A percentile compares a stretch with the other conserved stretches of the same genome.
Conservation (phyloP, 1,284 basidiomycete genomes). For the Ganoderma meredithae region DNA sequence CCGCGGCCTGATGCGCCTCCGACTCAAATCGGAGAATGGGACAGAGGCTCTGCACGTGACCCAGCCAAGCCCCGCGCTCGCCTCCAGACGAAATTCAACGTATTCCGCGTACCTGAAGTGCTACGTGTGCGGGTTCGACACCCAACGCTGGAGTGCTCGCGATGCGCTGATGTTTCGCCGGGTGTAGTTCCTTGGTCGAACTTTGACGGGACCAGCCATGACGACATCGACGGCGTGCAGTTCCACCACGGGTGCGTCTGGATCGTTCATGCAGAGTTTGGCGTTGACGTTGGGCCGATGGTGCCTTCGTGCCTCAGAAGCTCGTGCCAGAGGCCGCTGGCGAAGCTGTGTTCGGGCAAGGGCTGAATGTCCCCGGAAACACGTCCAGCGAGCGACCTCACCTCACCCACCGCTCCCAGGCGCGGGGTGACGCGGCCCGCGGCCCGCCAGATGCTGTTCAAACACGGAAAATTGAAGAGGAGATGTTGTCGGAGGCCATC, state of each 20-base stretch:
- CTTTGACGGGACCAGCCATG: neutral
- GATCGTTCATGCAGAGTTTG: neutral
- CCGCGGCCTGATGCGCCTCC: slow-evolving; percentile 9
- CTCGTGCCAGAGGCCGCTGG: neutral
- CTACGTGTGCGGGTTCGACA: slow-evolving; percentile 5
- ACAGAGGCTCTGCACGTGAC: slow-evolving; percentile 7
- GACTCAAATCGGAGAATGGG: slow-evolving; percentile 8
- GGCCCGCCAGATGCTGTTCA: neutral
- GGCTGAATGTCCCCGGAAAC: neutral
- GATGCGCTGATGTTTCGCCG: slow-evolving; percentile 1
- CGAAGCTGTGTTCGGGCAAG: slow-evolving; percentile 1
- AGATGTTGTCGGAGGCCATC: neutral
- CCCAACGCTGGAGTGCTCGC: too few species aligned
- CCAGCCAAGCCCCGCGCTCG: neutral
- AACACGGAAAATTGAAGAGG: slow-evolving; percentile 4
- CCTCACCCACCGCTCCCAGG: neutral
- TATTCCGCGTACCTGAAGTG: slow-evolving; percentile 7
- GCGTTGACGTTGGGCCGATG: slow-evolving; percentile 2
- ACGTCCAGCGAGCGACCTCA: slow-evolving; percentile 3
- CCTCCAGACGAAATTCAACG: neutral
- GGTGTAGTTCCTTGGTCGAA: neutral
- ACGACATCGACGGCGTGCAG: neutral
- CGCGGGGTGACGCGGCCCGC: neutral
- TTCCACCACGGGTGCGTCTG: neutral
- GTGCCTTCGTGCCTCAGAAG: slow-evolving; percentile 3